A percentile compares a stretch with the other conserved stretches of the same genome.
Evolutionary conservation across 176 grass and related monocot species (phyloP).

Genomic region (Triticum urartu): DNA sequence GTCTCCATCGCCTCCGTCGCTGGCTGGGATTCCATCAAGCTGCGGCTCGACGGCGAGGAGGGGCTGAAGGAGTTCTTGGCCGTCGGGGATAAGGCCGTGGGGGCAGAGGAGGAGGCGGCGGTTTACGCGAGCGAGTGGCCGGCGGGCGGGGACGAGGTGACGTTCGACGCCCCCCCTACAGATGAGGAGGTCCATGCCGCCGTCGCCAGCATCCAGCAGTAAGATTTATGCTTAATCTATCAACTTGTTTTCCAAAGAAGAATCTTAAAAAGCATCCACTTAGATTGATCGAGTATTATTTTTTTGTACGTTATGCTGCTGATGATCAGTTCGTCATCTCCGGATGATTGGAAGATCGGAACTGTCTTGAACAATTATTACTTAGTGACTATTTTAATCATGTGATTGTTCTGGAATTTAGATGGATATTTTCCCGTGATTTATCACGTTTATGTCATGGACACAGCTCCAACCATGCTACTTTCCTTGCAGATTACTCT

Average conservation of each 20-base stretch:
- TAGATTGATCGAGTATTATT: not conserved
- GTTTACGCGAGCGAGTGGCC: not conserved
- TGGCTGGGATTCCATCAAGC: constrained; percentile 19
- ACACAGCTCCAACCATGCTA: not conserved
- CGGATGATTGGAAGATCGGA: not conserved
- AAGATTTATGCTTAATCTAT: constrained; percentile 9
- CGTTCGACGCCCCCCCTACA: constrained; percentile 51
- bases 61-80: constrained; percentile 45
- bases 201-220: constrained; percentile 72
- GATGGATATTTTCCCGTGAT: not conserved
- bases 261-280: not conserved
- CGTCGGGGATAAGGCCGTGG: not conserved
- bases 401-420: not conserved
- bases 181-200: constrained; percentile 67
- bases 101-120: not conserved
- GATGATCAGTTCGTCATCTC: not conserved
- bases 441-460: constrained; percentile 4
- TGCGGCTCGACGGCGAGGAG: constrained; percentile 24
- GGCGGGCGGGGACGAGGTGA: constrained; percentile 1
- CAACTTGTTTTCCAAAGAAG: not conserved
- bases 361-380: not conserved
- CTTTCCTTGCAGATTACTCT: constrained; percentile 17
- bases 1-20: constrained; percentile 22
- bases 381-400: not conserved
- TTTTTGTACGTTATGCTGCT: not conserved